Percentiles rank a stretch among this genome's conserved stretches.
phyloP scores from a whole-genome alignment of 805 yeast genomes.

The Suhomyces emberorum region DNA sequence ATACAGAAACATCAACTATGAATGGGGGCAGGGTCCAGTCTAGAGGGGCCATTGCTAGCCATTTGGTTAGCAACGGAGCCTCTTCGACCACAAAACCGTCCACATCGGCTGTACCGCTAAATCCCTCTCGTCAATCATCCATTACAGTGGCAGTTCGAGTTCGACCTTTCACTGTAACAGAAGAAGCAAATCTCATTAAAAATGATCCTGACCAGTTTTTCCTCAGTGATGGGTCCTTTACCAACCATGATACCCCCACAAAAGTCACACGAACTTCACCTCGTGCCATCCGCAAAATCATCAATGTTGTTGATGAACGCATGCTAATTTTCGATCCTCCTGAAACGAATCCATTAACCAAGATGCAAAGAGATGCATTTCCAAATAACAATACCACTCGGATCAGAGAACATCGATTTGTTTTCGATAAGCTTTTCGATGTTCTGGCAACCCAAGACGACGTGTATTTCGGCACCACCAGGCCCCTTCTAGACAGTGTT shows the following conservation, averaged over 20 bases:
- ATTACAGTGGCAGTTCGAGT: constrained; percentile 78
- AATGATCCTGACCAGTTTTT: constrained; percentile 39
- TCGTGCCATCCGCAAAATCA: constrained; percentile 60
- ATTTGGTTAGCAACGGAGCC: background rate
- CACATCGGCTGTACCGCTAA: too few species aligned
- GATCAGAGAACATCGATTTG: constrained; percentile 71
- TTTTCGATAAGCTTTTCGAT: constrained; percentile 78
- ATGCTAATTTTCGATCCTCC: constrained; percentile 89
- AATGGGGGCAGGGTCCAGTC: background rate
- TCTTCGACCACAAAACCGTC: background rate
- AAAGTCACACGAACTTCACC: constrained; percentile 25
- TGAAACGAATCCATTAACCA: constrained; percentile 57
- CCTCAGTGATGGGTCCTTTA: constrained; percentile 54
- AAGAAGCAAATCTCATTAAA: constrained; percentile 46
- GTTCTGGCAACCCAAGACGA: constrained; percentile 60
- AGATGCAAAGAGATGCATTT: constrained; percentile 45
- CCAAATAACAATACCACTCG: constrained; percentile 43
- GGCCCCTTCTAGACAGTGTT: constrained; percentile 68
- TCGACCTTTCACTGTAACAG: constrained; percentile 71
- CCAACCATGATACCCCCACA: constrained; percentile 15
- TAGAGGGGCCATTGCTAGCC: background rate
- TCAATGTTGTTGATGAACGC: constrained; percentile 77
- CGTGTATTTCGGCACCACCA: constrained; percentile 63
- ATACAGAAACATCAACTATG: background rate
- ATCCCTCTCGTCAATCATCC: constrained; percentile 48